Percentiles rank a stretch among this genome's conserved stretches.
Evolutionary conservation across 2,329 filamentous ascomycete species (phyloP).

Genomic region (Fusarium sp.): DNA sequence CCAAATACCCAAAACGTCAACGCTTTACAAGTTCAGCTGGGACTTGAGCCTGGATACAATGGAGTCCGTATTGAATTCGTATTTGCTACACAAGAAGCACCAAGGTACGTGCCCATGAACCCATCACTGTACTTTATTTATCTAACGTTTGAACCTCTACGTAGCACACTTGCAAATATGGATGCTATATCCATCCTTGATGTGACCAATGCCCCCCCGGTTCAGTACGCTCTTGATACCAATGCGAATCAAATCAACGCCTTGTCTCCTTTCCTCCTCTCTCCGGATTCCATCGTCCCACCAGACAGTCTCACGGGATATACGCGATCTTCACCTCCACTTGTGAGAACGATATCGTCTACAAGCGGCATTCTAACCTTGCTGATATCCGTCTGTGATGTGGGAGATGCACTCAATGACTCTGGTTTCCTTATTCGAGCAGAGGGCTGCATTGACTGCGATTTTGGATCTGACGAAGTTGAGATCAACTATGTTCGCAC

Average conservation of each 20-base stretch:
- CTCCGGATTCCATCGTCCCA: not conserved
- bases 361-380: accelerated
- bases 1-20: not conserved
- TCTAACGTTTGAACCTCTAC: not conserved
- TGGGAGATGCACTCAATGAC: not conserved
- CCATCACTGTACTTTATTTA: not conserved
- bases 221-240: not conserved
- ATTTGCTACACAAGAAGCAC: not conserved
- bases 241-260: not conserved
- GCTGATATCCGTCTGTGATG: not conserved
- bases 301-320: not conserved
- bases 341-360: not conserved
- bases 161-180: not conserved
- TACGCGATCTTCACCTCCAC: not conserved
- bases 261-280: not conserved
- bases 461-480: not conserved
- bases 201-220: not conserved
- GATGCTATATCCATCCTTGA: not conserved
- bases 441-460: not conserved
- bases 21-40: not conserved
- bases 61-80: not conserved
- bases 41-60: not conserved
- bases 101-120: not conserved
- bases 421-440: not conserved
- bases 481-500: not conserved